Percentiles rank a stretch among this genome's conserved stretches.
phyloP scores from a whole-genome alignment of 2,329 filamentous ascomycete genomes.

The Aureobasidium pullulans region DNA sequence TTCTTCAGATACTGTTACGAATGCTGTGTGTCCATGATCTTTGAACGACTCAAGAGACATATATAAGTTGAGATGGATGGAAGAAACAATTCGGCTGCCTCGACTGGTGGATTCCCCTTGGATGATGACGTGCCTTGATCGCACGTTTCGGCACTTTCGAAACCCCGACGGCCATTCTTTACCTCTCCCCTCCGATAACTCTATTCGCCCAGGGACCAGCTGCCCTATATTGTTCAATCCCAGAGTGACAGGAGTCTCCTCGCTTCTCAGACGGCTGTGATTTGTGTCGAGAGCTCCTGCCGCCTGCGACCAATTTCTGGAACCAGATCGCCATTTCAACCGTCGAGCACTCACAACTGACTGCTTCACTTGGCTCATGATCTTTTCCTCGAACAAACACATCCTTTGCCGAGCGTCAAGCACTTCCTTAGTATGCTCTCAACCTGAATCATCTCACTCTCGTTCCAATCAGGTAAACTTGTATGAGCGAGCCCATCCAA shows the following conservation, averaged over 20 bases:
- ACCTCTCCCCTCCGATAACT: not conserved
- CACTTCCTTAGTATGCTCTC: not conserved
- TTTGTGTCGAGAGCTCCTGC: not conserved
- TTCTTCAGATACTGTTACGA: not conserved
- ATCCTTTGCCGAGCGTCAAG: not conserved
- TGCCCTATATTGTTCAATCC: not conserved
- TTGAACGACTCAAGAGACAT: not conserved
- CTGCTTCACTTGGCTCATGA: not conserved
- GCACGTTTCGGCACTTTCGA: not conserved
- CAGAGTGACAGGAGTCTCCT: not conserved
- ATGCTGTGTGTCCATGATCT: constrained; percentile 4
- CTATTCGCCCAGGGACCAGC: not conserved
- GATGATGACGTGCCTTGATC: not conserved
- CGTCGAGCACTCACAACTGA: not conserved
- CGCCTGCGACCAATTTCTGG: not conserved
- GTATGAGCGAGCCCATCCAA: not conserved
- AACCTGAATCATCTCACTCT: not conserved
- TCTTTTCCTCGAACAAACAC: not conserved
- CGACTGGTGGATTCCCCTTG: not conserved
- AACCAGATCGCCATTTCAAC: not conserved
- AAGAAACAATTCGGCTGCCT: not conserved
- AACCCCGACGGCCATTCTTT: not conserved
- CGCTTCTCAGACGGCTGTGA: not conserved
- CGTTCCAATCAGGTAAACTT: not conserved
- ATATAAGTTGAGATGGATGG: not conserved